Percentiles rank a stretch among this genome's conserved stretches.
These are phyloP conservation scores for Fomitiporia mediterranea DNA, from an alignment of 1,284 basidiomycete species.

Conservation along the genomic window DNA sequence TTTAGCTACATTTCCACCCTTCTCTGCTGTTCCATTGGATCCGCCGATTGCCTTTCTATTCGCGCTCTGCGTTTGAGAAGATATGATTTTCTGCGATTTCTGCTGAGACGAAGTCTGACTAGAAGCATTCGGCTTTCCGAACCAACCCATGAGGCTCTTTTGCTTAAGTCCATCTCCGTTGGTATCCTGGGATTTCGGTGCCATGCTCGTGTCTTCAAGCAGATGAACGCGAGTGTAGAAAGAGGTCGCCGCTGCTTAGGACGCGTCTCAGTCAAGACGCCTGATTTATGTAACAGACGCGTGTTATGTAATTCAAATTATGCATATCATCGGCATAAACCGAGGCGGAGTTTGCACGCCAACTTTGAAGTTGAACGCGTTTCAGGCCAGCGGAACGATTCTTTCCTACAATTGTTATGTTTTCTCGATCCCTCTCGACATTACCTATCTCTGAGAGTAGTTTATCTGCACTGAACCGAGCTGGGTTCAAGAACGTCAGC, in stretches of 20 bases:
- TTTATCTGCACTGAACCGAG: conserved; percentile 39
- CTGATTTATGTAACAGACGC: background rate
- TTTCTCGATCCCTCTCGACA: conserved; percentile 31
- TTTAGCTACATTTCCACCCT: conserved; percentile 20
- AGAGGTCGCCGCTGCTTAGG: background rate
- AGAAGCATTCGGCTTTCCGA: conserved; percentile 38
- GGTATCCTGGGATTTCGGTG: conserved; percentile 8
- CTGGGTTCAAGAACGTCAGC: conserved; percentile 47
- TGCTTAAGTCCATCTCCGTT: conserved; percentile 46
- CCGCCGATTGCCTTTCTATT: conserved; percentile 24
- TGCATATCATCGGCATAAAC: background rate
- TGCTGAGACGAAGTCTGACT: conserved; percentile 2
- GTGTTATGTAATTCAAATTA: background rate
- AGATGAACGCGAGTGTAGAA: background rate
- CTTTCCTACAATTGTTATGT: conserved; percentile 7
- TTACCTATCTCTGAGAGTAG: conserved; percentile 35
- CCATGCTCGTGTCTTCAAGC: background rate
- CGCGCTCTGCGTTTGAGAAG: conserved; percentile 24
- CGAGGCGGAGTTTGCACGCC: background rate
- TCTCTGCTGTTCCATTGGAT: conserved; percentile 27
- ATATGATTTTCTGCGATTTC: conserved; percentile 20
- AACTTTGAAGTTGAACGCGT: no score
- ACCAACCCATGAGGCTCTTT: conserved; percentile 70
- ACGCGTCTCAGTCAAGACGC: conserved; percentile 4
- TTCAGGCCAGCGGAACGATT: no score